These are phyloP conservation scores for Penicillium sp. DNA, from an alignment of 2,329 filamentous ascomycete species.

Conservation along the genomic window DNA sequence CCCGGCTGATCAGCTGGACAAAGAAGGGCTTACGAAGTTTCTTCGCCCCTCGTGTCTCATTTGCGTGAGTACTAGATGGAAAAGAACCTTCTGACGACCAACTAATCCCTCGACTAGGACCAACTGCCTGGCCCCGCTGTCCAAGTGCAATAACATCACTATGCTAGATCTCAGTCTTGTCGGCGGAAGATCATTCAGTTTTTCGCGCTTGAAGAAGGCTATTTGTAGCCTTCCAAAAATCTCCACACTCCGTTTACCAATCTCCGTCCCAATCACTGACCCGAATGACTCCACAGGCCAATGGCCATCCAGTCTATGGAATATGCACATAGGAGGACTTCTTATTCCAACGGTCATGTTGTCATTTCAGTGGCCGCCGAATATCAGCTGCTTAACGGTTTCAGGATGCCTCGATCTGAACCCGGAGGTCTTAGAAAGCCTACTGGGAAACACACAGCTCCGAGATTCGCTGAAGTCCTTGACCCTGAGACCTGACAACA, in stretches of 20 bases:
- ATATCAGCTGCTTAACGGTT: too few species aligned
- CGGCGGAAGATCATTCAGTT: conserved; percentile 47
- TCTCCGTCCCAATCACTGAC: conserved; percentile 7
- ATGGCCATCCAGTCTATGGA: too few species aligned
- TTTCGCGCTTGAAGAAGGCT: conserved; percentile 51
- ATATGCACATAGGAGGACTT: too few species aligned
- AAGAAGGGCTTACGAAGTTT: conserved; percentile 55
- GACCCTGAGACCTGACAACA: too few species aligned
- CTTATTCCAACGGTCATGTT: too few species aligned
- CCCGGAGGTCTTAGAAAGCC: too few species aligned
- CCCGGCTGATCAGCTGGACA: conserved; percentile 54
- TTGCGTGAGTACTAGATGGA: conserved; percentile 45
- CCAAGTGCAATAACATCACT: conserved; percentile 53
- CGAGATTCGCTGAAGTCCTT: too few species aligned
- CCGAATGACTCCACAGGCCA: not conserved
- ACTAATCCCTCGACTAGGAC: conserved; percentile 30
- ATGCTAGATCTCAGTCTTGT: conserved; percentile 55
- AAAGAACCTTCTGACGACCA: not conserved
- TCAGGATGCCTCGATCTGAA: too few species aligned
- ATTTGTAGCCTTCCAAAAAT: conserved; percentile 49
- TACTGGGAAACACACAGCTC: too few species aligned
- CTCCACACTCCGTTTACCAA: conserved; percentile 44
- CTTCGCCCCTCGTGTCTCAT: conserved; percentile 56
- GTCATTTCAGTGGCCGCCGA: too few species aligned
- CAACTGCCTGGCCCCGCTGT: conserved; percentile 56